Percentiles rank a stretch among this genome's conserved stretches.
These are phyloP conservation scores for Lavandula angustifolia DNA, from an alignment of 257 asterid genomes.

Conservation along the genomic window DNA sequence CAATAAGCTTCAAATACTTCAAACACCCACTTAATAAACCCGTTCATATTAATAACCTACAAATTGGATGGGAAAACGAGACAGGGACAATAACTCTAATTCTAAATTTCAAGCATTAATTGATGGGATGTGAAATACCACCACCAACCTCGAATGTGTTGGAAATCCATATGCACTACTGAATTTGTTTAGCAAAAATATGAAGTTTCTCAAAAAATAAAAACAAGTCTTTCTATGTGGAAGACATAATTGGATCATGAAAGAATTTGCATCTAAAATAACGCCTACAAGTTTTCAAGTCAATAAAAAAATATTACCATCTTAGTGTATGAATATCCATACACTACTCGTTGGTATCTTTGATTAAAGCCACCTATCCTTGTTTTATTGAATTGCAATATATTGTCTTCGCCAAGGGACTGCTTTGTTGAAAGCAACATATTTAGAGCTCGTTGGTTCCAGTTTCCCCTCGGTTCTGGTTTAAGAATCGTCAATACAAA, in stretches of 20 bases:
- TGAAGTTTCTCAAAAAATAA: background rate
- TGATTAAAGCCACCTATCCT: constrained; percentile 40
- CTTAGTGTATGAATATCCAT: too few species aligned
- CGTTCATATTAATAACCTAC: too few species aligned
- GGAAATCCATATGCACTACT: constrained; percentile 35
- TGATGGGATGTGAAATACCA: constrained; percentile 40
- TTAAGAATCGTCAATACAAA: too few species aligned
- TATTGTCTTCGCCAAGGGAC: constrained; percentile 29
- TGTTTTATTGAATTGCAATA: constrained; percentile 9
- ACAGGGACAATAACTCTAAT: constrained; percentile 35
- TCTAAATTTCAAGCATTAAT: constrained; percentile 27
- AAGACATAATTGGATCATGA: constrained; percentile 18
- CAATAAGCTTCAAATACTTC: too few species aligned
- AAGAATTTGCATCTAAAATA: too few species aligned
- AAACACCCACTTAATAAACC: too few species aligned
- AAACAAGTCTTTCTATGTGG: constrained; percentile 20
- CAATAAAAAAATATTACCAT: too few species aligned
- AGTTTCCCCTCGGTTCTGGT: too few species aligned
- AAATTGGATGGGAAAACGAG: constrained; percentile 35
- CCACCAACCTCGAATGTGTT: constrained; percentile 44
- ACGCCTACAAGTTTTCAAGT: too few species aligned
- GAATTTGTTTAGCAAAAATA: constrained; percentile 26
- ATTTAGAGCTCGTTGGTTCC: too few species aligned
- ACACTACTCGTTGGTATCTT: constrained; percentile 37
- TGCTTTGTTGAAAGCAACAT: constrained; percentile 16